Percentiles rank a stretch among this genome's conserved stretches.
Conservation (phyloP, 2,329 filamentous ascomycete species). For the Colletotrichum destructivum region DNA sequence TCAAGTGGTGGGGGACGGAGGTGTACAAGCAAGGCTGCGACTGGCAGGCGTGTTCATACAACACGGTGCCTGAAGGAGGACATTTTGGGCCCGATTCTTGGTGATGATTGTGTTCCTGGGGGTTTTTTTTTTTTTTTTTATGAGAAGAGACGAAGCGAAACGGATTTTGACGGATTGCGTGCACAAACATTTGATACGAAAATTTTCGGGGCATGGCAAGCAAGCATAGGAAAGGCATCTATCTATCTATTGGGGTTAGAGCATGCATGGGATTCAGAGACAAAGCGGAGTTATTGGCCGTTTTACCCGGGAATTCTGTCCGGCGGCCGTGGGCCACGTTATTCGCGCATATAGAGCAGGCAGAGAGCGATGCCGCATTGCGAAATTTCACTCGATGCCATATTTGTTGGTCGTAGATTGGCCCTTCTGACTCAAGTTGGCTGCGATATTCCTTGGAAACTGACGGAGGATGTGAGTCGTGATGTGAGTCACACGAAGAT, state of each 20-base stretch:
- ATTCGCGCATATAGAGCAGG: slow-evolving; percentile 17
- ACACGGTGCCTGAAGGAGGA: slow-evolving; percentile 72
- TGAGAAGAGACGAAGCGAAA: slow-evolving; percentile 32
- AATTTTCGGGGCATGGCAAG: slow-evolving; percentile 16
- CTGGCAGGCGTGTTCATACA: slow-evolving; percentile 85
- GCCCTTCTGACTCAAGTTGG: not conserved
- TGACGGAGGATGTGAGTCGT: not conserved
- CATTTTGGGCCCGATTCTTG: slow-evolving; percentile 77
- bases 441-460: not conserved
- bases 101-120: slow-evolving; percentile 52
- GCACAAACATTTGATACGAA: not conserved
- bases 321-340: not conserved
- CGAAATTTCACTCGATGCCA: slow-evolving; percentile 3
- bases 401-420: not conserved
- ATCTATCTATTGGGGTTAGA: not conserved
- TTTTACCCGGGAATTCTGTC: not conserved
- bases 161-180: slow-evolving; percentile 2
- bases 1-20: slow-evolving; percentile 92
- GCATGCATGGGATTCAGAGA: not conserved
- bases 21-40: slow-evolving; percentile 88
- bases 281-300: not conserved
- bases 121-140: not conserved
- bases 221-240: slow-evolving; percentile 22
- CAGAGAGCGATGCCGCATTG: slow-evolving; percentile 6
- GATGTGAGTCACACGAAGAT: slow-evolving; percentile 22